These are phyloP conservation scores for Tolypocladium inflatum DNA, from an alignment of 2,329 filamentous ascomycete genomes.

Conservation along the genomic window DNA sequence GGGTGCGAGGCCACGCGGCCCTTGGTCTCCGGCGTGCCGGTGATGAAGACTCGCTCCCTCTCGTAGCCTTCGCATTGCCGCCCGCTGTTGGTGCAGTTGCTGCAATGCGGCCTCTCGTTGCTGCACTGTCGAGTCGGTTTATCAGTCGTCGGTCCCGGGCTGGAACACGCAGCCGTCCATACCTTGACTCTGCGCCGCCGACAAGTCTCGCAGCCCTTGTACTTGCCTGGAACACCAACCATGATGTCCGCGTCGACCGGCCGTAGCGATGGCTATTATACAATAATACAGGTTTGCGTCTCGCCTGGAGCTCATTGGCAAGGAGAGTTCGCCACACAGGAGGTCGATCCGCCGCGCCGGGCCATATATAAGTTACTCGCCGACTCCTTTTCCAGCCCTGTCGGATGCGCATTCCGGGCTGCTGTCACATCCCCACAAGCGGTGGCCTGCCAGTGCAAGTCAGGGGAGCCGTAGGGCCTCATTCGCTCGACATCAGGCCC, in stretches of 20 bases:
- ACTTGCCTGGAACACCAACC: slow-evolving; percentile 55
- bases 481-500: neutral
- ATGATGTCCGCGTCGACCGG: slow-evolving; percentile 21
- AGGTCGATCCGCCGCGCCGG: neutral
- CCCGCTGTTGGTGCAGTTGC: slow-evolving; percentile 48
- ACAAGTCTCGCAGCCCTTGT: slow-evolving; percentile 56
- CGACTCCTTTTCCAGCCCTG: neutral
- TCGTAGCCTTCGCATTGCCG: slow-evolving; percentile 53
- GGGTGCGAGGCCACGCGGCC: slow-evolving; percentile 50
- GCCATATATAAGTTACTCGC: slow-evolving; percentile 2
- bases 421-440: slow-evolving; percentile 1
- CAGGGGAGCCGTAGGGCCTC: neutral
- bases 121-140: slow-evolving; percentile 39
- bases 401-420: neutral
- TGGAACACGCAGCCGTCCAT: slow-evolving; percentile 10
- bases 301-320: neutral
- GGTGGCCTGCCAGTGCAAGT: slow-evolving; percentile 1
- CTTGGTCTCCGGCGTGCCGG: slow-evolving; percentile 43
- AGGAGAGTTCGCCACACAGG: neutral
- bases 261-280: neutral
- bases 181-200: slow-evolving; percentile 49
- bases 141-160: neutral
- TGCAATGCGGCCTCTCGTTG: slow-evolving; percentile 49
- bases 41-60: slow-evolving; percentile 53
- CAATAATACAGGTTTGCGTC: neutral